Conservation (phyloP, 2,329 filamentous ascomycete genomes). For the Ophiostoma montium region DNA sequence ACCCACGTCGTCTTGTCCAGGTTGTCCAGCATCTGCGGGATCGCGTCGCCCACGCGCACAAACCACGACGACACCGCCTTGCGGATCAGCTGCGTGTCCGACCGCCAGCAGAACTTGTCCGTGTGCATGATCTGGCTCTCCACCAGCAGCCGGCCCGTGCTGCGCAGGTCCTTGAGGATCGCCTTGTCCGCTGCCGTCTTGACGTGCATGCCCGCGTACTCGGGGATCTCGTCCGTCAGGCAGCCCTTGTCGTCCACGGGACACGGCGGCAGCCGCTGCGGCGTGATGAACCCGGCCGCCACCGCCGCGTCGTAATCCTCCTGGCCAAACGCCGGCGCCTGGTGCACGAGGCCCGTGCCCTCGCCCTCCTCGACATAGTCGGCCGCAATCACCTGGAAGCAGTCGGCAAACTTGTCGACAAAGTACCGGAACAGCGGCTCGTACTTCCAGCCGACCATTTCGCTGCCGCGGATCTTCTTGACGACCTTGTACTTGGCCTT, state of each 20-base stretch:
- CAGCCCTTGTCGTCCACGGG: conserved; percentile 72
- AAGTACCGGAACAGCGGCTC: conserved; percentile 83
- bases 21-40: conserved; percentile 80
- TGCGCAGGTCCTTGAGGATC: conserved; percentile 81
- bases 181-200: conserved; percentile 86
- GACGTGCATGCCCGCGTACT: conserved; percentile 79
- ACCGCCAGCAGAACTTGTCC: conserved; percentile 86
- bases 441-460: conserved; percentile 82
- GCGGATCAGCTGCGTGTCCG: conserved; percentile 90
- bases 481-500: conserved; percentile 86
- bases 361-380: conserved; percentile 79
- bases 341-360: conserved; percentile 88
- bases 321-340: conserved; percentile 86
- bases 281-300: conserved; percentile 61
- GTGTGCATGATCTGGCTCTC: conserved; percentile 83
- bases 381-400: conserved; percentile 70
- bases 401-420: conserved; percentile 74
- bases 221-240: conserved; percentile 62
- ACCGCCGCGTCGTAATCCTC: conserved; percentile 84
- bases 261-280: conserved; percentile 68
- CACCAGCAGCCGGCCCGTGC: conserved; percentile 59
- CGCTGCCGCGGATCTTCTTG: conserved; percentile 64
- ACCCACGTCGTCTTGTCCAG: conserved; percentile 89
- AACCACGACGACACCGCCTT: conserved; percentile 91
- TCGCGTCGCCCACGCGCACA: conserved; percentile 69